Evolutionary conservation across 139 green algal genomes (phyloP).

Genomic region (Monoraphidium neglectum): DNA sequence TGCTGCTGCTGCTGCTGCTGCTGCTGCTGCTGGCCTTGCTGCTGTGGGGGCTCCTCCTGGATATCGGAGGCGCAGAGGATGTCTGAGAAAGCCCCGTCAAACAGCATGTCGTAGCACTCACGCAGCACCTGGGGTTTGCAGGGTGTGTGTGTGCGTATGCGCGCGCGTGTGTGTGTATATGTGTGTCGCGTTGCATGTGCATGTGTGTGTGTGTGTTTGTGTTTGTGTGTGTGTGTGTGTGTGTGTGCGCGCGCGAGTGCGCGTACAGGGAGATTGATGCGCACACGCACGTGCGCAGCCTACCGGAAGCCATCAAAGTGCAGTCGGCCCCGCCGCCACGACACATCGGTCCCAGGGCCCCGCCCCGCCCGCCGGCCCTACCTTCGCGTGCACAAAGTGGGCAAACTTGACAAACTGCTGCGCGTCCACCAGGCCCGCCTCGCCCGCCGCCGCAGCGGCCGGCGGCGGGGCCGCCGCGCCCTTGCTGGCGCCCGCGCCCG

Average conservation of each 20-base stretch:
- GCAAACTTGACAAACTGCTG: slow-evolving; percentile 76
- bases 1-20: background rate
- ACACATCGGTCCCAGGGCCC: background rate
- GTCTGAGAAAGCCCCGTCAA: slow-evolving; percentile 51
- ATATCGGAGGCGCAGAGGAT: slow-evolving; percentile 57
- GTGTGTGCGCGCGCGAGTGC: too few relatives aligned
- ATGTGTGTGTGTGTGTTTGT: too few relatives aligned
- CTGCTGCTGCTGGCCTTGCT: too few relatives aligned
- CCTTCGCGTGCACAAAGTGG: slow-evolving; percentile 68
- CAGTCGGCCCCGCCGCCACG: too few relatives aligned
- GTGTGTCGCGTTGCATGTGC: too few relatives aligned
- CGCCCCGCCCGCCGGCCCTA: background rate
- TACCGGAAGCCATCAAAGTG: too few relatives aligned
- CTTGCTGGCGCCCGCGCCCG: background rate
- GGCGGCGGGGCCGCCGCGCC: background rate
- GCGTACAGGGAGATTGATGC: too few relatives aligned
- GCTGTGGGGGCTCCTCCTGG: slow-evolving; percentile 1
- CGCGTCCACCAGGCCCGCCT: slow-evolving; percentile 39
- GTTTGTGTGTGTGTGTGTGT: too few relatives aligned
- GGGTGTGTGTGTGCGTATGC: too few relatives aligned
- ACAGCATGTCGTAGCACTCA: slow-evolving; percentile 33
- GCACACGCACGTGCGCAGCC: too few relatives aligned
- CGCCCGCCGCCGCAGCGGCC: slow-evolving; percentile 1
- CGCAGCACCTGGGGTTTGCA: slow-evolving; percentile 41
- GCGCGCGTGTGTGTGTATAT: too few relatives aligned